A percentile compares a stretch with the other conserved stretches of the same genome.
phyloP scores from a whole-genome alignment of 768 basidiomycete genomes.

The Ephemerocybe angulata region DNA sequence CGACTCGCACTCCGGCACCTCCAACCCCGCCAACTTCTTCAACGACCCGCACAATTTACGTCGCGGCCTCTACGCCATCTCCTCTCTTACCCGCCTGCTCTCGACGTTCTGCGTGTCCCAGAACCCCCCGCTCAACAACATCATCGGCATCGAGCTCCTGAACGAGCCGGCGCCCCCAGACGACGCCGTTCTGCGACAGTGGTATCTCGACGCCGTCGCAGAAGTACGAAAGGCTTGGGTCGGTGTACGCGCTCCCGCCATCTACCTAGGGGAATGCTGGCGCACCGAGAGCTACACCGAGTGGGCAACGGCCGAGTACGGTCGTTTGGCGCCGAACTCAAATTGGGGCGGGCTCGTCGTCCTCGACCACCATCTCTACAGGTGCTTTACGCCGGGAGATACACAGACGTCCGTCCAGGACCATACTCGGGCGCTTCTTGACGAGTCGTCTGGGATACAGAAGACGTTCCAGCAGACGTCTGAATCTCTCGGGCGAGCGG shows the following conservation, averaged over 20 bases:
- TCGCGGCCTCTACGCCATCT: conserved; percentile 47
- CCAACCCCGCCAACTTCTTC: conserved; percentile 50
- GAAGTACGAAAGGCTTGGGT: conserved; percentile 49
- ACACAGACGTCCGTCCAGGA: conserved; percentile 46
- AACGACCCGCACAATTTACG: conserved; percentile 38
- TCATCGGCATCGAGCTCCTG: conserved; percentile 58
- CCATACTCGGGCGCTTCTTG: conserved; percentile 48
- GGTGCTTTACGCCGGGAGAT: conserved; percentile 70
- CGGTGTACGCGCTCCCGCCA: conserved; percentile 56
- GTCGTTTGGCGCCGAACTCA: too few relatives aligned
- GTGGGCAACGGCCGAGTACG: conserved; percentile 31
- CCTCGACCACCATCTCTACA: conserved; percentile 81
- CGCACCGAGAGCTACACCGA: conserved; percentile 58
- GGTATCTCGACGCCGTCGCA: conserved; percentile 59
- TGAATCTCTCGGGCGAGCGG: conserved; percentile 30
- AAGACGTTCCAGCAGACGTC: conserved; percentile 33
- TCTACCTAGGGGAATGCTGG: conserved; percentile 80
- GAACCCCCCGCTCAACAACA: conserved; percentile 35
- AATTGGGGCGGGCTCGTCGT: conserved; percentile 32
- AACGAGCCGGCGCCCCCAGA: conserved; percentile 55
- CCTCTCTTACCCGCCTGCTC: conserved; percentile 35
- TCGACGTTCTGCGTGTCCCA: conserved; percentile 12
- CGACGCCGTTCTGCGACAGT: conserved; percentile 50
- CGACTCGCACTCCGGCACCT: conserved; percentile 65
- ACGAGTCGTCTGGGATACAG: conserved; percentile 36